Conservation (phyloP, 2,329 filamentous ascomycete species). For the Epichloe elymi region DNA sequence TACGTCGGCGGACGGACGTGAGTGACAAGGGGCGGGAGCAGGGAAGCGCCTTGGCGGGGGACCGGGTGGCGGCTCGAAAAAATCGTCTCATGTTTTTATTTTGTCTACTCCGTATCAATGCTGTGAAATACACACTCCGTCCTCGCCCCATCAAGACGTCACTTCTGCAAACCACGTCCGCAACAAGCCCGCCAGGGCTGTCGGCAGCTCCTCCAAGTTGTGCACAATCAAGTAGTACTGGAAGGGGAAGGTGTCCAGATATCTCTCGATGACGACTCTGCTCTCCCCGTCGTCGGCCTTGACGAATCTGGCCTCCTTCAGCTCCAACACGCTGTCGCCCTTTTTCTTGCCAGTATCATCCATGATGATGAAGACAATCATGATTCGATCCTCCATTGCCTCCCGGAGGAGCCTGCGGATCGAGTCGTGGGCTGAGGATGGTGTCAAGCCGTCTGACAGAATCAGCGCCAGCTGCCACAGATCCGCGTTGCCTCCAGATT, state of each 20-base stretch:
- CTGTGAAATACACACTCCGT: too few relatives aligned
- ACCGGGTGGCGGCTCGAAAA: too few relatives aligned
- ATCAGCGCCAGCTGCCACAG: conserved; percentile 93
- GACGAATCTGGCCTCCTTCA: conserved; percentile 77
- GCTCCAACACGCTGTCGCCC: conserved; percentile 65
- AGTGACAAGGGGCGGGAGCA: too few relatives aligned
- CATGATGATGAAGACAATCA: conserved; percentile 96
- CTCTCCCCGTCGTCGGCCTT: conserved; percentile 45
- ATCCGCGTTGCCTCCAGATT: conserved; percentile 45
- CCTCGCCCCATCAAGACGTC: conserved; percentile 22
- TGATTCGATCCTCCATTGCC: conserved; percentile 85
- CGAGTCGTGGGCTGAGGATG: conserved; percentile 63
- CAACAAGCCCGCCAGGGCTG: conserved; percentile 73
- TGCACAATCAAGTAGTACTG: conserved; percentile 92
- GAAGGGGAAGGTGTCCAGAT: conserved; percentile 93
- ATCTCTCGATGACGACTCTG: conserved; percentile 71
- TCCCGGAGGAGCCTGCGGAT: conserved; percentile 74
- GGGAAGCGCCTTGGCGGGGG: too few relatives aligned
- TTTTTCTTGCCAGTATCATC: conserved; percentile 44
- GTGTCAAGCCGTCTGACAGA: conserved; percentile 86
- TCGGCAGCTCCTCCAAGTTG: conserved; percentile 80
- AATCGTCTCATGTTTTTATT: background rate
- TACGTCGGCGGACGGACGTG: too few relatives aligned
- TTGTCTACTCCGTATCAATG: background rate
- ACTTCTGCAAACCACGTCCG: conserved; percentile 90